A percentile compares a stretch with the other conserved stretches of the same genome.
phyloP scores from a whole-genome alignment of 2,329 filamentous ascomycete species.

The Blastomyces emzantsi region DNA sequence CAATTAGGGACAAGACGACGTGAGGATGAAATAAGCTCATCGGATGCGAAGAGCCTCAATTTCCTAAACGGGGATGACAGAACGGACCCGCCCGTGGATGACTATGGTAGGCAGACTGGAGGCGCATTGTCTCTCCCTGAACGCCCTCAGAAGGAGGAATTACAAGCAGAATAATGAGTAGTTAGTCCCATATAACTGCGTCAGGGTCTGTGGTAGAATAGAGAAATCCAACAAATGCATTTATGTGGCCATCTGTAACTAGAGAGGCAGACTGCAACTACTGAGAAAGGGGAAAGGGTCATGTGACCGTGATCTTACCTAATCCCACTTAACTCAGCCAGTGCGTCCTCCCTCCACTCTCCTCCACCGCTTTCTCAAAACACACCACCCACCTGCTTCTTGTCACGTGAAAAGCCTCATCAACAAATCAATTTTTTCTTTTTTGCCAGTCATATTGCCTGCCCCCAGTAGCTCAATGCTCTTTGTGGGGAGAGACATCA shows the following conservation, averaged over 20 bases:
- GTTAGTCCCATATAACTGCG: not conserved
- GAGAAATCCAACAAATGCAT: too few species aligned
- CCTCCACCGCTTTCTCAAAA: not conserved
- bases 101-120: not conserved
- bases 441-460: not conserved
- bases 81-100: too few species aligned
- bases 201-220: not conserved
- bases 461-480: not conserved
- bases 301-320: not conserved
- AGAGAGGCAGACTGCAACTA: too few species aligned
- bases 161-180: not conserved
- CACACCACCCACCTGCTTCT: not conserved
- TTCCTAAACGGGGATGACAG: not conserved
- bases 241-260: too few species aligned
- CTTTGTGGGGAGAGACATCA: not conserved
- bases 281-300: too few species aligned
- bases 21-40: slow-evolving; percentile 8
- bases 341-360: too few species aligned
- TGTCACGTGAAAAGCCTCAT: not conserved
- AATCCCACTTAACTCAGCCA: not conserved
- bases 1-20: not conserved
- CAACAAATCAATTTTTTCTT: not conserved
- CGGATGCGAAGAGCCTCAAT: slow-evolving; percentile 6
- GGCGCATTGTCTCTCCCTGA: not conserved
- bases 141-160: too few species aligned